phyloP scores from a whole-genome alignment of 106 monocot genomes.

The Hemerocallis citrina region DNA sequence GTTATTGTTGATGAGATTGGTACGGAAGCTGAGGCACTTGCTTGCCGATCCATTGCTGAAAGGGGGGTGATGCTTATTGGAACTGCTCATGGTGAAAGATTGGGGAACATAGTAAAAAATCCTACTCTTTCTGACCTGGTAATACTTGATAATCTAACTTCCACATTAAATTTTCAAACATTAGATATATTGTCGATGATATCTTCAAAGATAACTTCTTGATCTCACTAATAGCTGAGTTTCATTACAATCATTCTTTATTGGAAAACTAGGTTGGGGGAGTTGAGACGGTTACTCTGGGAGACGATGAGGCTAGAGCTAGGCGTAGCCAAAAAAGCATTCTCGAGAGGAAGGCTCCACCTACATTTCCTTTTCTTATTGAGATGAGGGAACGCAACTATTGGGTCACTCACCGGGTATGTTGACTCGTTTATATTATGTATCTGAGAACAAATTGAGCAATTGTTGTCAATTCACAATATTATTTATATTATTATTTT shows the following conservation, averaged over 20 bases:
- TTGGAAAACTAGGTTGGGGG: conserved; percentile 58
- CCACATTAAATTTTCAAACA: neutral
- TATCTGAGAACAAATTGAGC: no score
- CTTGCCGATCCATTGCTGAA: conserved; percentile 93
- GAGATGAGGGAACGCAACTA: conserved; percentile 90
- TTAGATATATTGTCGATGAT: no score
- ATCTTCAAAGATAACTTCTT: no score
- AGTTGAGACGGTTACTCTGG: conserved; percentile 85
- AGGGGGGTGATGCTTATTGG: conserved; percentile 91
- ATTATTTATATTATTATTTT: no score
- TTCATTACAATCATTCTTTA: no score
- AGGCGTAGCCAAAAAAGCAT: conserved; percentile 86
- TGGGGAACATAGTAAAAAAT: conserved; percentile 87
- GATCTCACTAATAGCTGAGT: no score
- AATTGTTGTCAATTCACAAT: no score
- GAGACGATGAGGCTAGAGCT: conserved; percentile 93
- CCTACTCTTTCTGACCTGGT: conserved; percentile 92
- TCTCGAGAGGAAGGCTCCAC: conserved; percentile 93
- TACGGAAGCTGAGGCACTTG: conserved; percentile 75
- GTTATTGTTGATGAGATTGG: conserved; percentile 99
- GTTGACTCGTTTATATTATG: neutral
- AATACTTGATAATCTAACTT: no score
- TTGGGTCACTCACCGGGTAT: conserved; percentile 88
- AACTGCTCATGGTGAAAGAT: conserved; percentile 80
- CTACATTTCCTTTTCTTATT: conserved; percentile 87